Percentiles rank a stretch among this genome's conserved stretches.
These are phyloP conservation scores for Boletus sp. DNA, from an alignment of 768 basidiomycete species.

Conservation along the genomic window DNA sequence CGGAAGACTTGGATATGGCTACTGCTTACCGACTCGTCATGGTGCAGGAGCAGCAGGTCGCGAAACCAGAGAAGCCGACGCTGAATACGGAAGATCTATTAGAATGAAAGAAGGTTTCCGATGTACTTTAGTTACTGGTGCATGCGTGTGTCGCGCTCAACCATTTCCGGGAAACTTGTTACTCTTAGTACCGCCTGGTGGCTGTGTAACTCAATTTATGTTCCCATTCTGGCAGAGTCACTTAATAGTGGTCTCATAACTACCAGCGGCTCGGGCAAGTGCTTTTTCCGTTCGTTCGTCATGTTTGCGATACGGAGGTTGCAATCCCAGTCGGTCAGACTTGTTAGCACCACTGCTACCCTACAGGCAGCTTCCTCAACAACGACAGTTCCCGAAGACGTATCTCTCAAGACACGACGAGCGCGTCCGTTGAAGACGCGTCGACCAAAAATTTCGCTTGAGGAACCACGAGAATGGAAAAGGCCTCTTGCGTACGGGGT, in stretches of 20 bases:
- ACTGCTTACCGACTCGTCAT: conserved; percentile 38
- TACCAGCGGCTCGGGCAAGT: too few species aligned
- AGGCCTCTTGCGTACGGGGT: conserved; percentile 59
- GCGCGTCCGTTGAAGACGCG: conserved; percentile 27
- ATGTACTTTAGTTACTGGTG: conserved; percentile 21
- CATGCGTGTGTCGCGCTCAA: too few species aligned
- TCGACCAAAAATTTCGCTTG: conserved; percentile 52
- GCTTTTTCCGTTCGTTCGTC: neutral
- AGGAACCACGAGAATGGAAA: conserved; percentile 60
- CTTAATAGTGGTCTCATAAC: too few species aligned
- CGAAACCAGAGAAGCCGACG: conserved; percentile 17
- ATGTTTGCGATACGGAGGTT: conserved; percentile 21
- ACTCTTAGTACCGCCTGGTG: too few species aligned
- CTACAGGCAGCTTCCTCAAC: conserved; percentile 10
- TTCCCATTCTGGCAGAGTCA: too few species aligned
- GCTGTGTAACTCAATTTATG: too few species aligned
- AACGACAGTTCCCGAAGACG: conserved; percentile 1
- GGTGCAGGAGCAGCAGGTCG: conserved; percentile 5
- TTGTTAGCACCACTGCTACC: conserved; percentile 5
- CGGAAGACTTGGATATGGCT: conserved; percentile 31
- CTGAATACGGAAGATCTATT: conserved; percentile 27
- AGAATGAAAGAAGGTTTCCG: neutral
- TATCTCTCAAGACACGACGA: conserved; percentile 2
- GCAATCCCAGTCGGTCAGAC: conserved; percentile 3
- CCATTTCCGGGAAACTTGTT: too few species aligned